Evolutionary conservation across 1,284 basidiomycete genomes (phyloP).

Genomic region (Tranzscheliella williamsii): DNA sequence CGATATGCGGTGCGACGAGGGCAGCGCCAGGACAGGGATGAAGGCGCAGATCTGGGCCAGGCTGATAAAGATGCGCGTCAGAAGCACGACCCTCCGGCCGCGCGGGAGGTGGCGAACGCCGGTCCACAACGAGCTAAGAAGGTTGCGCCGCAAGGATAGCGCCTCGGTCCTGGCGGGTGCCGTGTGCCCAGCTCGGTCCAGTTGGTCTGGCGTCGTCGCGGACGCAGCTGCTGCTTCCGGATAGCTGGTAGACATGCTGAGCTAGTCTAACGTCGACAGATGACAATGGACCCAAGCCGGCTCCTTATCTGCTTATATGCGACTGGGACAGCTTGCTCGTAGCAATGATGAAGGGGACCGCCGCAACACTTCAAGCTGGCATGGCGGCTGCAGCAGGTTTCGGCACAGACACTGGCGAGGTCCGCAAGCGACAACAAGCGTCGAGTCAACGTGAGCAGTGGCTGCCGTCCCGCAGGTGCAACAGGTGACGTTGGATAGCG

Average conservation of each 20-base stretch:
- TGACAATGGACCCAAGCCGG: too few species aligned
- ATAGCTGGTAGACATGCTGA: constrained; percentile 19
- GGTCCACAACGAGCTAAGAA: constrained; percentile 23
- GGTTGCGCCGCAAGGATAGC: constrained; percentile 27
- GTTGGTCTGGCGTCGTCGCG: neutral
- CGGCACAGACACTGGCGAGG: too few species aligned
- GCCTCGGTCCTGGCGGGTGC: constrained; percentile 32
- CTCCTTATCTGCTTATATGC: too few species aligned
- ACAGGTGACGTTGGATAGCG: too few species aligned
- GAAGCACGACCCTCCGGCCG: constrained; percentile 22
- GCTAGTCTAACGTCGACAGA: too few species aligned
- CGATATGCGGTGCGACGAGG: constrained; percentile 14
- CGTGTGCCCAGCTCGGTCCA: neutral
- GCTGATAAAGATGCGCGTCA: constrained; percentile 17
- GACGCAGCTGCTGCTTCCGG: constrained; percentile 1
- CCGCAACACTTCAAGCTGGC: too few species aligned
- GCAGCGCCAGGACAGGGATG: constrained; percentile 22
- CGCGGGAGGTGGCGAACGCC: constrained; percentile 29
- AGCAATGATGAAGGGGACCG: too few species aligned
- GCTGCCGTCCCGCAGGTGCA: too few species aligned
- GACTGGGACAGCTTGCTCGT: too few species aligned
- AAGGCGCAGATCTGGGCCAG: constrained; percentile 34
- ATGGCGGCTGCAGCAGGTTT: too few species aligned
- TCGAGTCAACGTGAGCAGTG: too few species aligned
- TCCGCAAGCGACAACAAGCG: too few species aligned